Evolutionary conservation across 169 alveolate genomes (phyloP).

Genomic region (Plasmodium gonderi): DNA sequence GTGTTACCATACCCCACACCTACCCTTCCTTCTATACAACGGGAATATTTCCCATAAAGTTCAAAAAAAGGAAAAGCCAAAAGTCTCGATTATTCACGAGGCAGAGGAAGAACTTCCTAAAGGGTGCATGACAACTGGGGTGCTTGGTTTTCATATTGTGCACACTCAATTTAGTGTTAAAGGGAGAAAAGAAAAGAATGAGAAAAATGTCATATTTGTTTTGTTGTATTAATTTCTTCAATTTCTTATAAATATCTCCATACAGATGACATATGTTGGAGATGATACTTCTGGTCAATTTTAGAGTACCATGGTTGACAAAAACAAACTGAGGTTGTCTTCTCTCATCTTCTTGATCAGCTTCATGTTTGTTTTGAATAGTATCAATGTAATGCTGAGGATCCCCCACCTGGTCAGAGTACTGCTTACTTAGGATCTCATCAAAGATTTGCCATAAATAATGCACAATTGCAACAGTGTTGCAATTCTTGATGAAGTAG

Average conservation of each 20-base stretch:
- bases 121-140: neutral
- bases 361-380: no score
- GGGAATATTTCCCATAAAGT: constrained; percentile 2
- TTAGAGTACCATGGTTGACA: neutral
- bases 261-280: neutral
- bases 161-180: constrained; percentile 10
- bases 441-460: neutral
- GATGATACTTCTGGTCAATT: neutral
- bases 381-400: no score
- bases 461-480: neutral
- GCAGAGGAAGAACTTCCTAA: neutral
- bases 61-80: constrained; percentile 40
- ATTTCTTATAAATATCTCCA: neutral
- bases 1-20: neutral
- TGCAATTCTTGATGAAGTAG: neutral
- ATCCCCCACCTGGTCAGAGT: no score
- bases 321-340: neutral
- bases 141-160: neutral
- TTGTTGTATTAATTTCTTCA: neutral
- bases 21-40: neutral
- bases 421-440: neutral
- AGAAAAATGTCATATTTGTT: neutral
- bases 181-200: constrained; percentile 42
- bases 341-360: neutral
- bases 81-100: neutral